Base-by-base conservation (phyloP, 2,329 filamentous ascomycete species). In the Neofusicoccum sp. region DNA sequence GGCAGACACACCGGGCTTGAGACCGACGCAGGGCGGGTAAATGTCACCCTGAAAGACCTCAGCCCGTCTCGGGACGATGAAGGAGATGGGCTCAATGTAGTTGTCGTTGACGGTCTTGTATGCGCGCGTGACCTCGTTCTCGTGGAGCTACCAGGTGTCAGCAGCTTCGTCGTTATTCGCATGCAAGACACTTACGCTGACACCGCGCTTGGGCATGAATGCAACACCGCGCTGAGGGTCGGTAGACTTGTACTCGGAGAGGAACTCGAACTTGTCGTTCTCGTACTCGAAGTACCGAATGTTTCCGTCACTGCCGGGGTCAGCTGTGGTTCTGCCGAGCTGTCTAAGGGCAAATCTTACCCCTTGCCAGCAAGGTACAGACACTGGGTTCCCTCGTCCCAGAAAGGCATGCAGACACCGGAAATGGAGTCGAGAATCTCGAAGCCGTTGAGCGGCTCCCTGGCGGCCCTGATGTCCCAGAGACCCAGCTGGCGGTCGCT, bases 211-310 rank as follows among this genome's bases (percentile, higher is more conserved):
- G 60, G 95, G 95, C 74, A 98, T 79, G 78, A 99, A 98, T 37
- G 92, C 95, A 71, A 99, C 85, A 71, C 95, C 95, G 74, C 95
- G 88, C 80, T 99, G 95, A 36, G 95, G 94, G 68, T 99, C 95
- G 43, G 84, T 82, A n/a, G 95, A 98, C 80, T 97, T 97, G 85
- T 98, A 95, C 77, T 98, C 94, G 67, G 93, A 96, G 61, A 99
- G 82, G 78, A 91, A 97, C 79, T 99, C 94, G 75, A 99, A 97
- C 79, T 97, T 97, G 84, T 98, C 94, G 79, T 98, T 96, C 75
- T 96, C 91, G 74, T 96, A 96, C 79, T 99, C 95, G 77, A 91
- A 99, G 84, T 99, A 99, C 67, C 95, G 93, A 74, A 99, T 99
- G 79, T 99, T 99, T 73, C 95, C 95, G 75, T 99, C 95, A 78